Conservation (phyloP, 306 rosid species). For the Dalbergia cochinchinensis region DNA sequence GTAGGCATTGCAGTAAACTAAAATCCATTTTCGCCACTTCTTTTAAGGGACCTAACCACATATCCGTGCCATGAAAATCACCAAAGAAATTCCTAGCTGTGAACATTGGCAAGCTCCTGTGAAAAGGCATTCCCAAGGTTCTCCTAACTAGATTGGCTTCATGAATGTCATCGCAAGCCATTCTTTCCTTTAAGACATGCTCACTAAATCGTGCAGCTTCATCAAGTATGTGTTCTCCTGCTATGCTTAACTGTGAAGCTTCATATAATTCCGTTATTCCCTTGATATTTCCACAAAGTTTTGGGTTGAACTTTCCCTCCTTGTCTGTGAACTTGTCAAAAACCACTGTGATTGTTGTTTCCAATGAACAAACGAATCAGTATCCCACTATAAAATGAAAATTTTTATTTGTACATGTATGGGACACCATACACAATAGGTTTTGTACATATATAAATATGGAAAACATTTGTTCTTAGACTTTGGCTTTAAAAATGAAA, state of each 20-base stretch:
- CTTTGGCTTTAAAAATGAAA: too few relatives aligned
- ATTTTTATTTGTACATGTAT: neutral
- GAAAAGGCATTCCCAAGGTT: slow-evolving; percentile 62
- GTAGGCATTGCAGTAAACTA: slow-evolving; percentile 37
- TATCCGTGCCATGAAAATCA: slow-evolving; percentile 39
- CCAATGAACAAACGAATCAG: slow-evolving; percentile 5
- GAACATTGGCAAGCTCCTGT: slow-evolving; percentile 63
- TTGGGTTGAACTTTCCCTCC: slow-evolving; percentile 37
- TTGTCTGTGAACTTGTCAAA: slow-evolving; percentile 47
- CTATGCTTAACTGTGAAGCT: slow-evolving; percentile 51
- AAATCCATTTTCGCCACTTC: slow-evolving; percentile 61
- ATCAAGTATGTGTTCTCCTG: slow-evolving; percentile 49
- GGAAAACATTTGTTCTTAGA: too few relatives aligned
- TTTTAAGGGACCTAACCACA: slow-evolving; percentile 47
- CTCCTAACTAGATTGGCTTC: slow-evolving; percentile 47
- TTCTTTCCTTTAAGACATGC: slow-evolving; percentile 27
- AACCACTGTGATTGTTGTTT: slow-evolving; percentile 36
- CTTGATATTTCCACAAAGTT: slow-evolving; percentile 36
- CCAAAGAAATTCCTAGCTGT: slow-evolving; percentile 48
- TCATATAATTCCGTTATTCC: slow-evolving; percentile 48
- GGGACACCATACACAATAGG: too few relatives aligned
- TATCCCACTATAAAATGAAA: neutral
- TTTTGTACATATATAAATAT: too few relatives aligned
- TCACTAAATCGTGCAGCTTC: slow-evolving; percentile 48
- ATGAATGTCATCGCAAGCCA: neutral